Conservation (phyloP, 768 basidiomycete genomes). For the Xerocomus brunneocitrinus region DNA sequence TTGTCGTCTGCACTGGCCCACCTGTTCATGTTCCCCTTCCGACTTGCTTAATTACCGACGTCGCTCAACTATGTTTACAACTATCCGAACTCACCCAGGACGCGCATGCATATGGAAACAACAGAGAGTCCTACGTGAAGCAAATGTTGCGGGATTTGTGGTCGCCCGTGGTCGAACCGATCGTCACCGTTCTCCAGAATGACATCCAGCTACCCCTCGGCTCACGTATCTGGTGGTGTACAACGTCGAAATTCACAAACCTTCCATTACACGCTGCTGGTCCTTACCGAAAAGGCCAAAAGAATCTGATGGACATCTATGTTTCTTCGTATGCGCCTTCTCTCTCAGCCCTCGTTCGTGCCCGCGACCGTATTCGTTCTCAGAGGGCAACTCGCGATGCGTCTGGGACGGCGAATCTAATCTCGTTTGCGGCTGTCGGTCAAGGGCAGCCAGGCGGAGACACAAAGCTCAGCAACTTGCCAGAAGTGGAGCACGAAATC, state of each 20-base stretch:
- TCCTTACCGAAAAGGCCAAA: not conserved
- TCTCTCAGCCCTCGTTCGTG: not conserved
- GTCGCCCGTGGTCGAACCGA: not conserved
- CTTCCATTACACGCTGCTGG: not conserved
- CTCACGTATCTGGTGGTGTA: not conserved
- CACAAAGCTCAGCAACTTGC: not conserved
- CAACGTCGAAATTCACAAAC: not conserved
- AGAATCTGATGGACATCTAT: too few relatives aligned
- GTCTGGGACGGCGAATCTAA: not conserved
- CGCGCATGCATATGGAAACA: not conserved
- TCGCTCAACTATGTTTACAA: not conserved
- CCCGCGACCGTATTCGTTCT: not conserved
- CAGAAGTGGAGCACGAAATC: not conserved
- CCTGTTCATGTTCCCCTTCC: too few relatives aligned
- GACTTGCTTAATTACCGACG: not conserved
- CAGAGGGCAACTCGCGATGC: not conserved
- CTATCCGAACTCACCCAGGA: not conserved
- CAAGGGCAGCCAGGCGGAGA: not conserved
- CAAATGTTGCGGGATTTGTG: not conserved
- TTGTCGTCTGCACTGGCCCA: too few relatives aligned
- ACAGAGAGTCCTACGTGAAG: not conserved
- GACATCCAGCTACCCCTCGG: too few relatives aligned
- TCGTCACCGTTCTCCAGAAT: not conserved
- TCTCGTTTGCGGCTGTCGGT: not conserved
- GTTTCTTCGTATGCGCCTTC: too few relatives aligned